Percentiles rank a stretch among this genome's conserved stretches.
Conservation (phyloP, 1,284 basidiomycete genomes). For the Rhodotorula glutinis region DNA sequence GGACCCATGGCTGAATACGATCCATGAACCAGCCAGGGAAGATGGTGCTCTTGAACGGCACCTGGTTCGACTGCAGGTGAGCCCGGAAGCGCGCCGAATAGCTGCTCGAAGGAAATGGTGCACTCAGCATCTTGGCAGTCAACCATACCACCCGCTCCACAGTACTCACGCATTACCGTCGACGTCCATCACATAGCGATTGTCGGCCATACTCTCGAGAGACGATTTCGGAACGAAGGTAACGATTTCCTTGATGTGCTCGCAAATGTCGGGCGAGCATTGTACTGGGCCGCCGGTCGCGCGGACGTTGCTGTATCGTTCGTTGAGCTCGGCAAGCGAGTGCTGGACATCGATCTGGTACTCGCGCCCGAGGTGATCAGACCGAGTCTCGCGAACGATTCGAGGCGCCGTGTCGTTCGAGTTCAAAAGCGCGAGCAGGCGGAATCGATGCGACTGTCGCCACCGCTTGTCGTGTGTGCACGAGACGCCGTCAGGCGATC, state of each 20-base stretch:
- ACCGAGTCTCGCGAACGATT: conserved; percentile 1
- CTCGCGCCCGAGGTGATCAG: conserved; percentile 12
- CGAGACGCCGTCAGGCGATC: conserved; percentile 49
- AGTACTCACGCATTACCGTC: conserved; percentile 51
- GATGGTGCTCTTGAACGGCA: conserved; percentile 63
- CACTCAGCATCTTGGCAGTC: not conserved
- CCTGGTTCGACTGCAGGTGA: conserved; percentile 61
- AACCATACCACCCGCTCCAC: not conserved
- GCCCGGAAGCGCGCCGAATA: conserved; percentile 39
- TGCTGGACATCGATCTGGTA: conserved; percentile 24
- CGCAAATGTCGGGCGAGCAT: conserved; percentile 15
- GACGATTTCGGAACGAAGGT: conserved; percentile 5
- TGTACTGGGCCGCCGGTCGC: conserved; percentile 19
- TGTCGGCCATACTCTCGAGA: conserved; percentile 37
- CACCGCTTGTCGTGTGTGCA: conserved; percentile 11
- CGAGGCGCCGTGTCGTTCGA: conserved; percentile 2
- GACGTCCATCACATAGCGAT: conserved; percentile 51
- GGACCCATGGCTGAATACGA: conserved; percentile 42
- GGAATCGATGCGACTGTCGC: conserved; percentile 12
- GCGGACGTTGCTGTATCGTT: conserved; percentile 14
- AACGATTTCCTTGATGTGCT: conserved; percentile 14
- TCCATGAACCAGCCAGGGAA: conserved; percentile 54
- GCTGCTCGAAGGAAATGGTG: not conserved
- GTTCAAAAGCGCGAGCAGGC: conserved; percentile 19
- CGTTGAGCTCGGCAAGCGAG: conserved; percentile 6